phyloP scores from a whole-genome alignment of 1,284 basidiomycete genomes.

The Tilletia setariae region DNA sequence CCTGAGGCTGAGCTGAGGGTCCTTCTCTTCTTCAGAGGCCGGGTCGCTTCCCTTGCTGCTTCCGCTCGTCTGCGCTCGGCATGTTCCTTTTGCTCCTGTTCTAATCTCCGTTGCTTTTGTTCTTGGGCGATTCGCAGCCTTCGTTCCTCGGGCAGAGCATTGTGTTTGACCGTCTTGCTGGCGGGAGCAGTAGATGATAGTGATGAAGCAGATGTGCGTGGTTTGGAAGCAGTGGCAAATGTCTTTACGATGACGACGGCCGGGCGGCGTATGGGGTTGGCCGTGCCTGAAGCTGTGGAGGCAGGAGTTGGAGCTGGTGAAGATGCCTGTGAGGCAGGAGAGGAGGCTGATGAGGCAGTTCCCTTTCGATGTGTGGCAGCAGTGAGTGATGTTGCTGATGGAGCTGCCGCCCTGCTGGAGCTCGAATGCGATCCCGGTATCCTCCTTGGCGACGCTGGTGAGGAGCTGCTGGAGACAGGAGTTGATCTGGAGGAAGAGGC shows the following conservation, averaged over 20 bases:
- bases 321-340: background rate
- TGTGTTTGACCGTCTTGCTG: constrained; percentile 16
- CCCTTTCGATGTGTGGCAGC: background rate
- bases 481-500: background rate
- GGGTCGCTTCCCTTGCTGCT: constrained; percentile 23
- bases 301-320: background rate
- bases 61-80: constrained; percentile 19
- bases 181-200: constrained; percentile 12
- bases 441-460: background rate
- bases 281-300: constrained; percentile 17
- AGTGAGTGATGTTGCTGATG: background rate
- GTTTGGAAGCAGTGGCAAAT: constrained; percentile 21
- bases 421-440: background rate
- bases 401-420: background rate
- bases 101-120: constrained; percentile 25
- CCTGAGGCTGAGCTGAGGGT: constrained; percentile 3
- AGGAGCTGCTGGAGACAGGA: background rate
- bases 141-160: constrained; percentile 35
- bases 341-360: background rate
- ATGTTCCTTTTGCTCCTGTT: constrained; percentile 31
- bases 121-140: constrained; percentile 36
- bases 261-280: constrained; percentile 19
- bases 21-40: background rate
- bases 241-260: constrained; percentile 11
- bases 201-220: background rate